These are phyloP conservation scores for Carpinus viminea DNA, from an alignment of 306 rosid genomes.

Conservation along the genomic window DNA sequence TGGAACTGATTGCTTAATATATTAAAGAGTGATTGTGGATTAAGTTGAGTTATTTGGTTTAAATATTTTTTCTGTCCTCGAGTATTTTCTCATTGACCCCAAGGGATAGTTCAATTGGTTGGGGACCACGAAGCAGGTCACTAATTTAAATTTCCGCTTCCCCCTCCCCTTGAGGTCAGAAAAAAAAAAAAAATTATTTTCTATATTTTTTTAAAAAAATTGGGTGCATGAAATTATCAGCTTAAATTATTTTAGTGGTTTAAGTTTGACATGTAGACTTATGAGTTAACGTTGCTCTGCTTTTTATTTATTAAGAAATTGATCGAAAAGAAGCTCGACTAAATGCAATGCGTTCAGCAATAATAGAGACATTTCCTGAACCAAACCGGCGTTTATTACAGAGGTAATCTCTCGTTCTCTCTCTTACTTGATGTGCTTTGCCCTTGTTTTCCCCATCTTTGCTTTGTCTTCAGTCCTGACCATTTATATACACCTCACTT, in stretches of 20 bases:
- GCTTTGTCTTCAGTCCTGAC: background rate
- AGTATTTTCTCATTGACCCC: background rate
- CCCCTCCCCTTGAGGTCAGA: too few species aligned
- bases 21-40: background rate
- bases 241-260: slow-evolving; percentile 13
- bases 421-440: slow-evolving; percentile 8
- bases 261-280: slow-evolving; percentile 13
- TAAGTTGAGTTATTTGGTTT: background rate
- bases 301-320: slow-evolving; percentile 59
- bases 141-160: too few species aligned
- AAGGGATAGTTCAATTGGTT: too few species aligned
- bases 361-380: slow-evolving; percentile 93
- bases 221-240: slow-evolving; percentile 15
- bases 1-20: background rate
- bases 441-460: background rate
- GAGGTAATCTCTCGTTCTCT: slow-evolving; percentile 47
- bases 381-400: slow-evolving; percentile 94
- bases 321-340: slow-evolving; percentile 88
- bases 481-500: background rate
- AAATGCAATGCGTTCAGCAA: slow-evolving; percentile 83
- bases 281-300: slow-evolving; percentile 17
- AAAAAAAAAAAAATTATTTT: too few species aligned
- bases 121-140: too few species aligned
- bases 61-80: background rate
- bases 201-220: background rate